A percentile compares a stretch with the other conserved stretches of the same genome.
Evolutionary conservation across 2,329 filamentous ascomycete genomes (phyloP).

Genomic region (Trichoderma sp.): DNA sequence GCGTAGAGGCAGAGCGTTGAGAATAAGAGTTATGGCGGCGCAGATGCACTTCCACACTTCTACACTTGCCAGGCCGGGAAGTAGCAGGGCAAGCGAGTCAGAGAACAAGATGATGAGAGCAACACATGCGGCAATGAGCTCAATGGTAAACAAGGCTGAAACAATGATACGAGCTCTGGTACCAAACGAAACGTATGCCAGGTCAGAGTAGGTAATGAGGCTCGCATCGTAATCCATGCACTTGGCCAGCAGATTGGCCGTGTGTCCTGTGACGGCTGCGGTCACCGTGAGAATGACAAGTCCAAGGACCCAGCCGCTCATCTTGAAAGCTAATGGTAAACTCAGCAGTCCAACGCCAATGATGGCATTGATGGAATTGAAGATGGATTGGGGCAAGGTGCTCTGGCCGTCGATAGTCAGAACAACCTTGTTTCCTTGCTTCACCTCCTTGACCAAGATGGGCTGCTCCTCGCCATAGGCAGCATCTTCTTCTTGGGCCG

Average conservation of each 20-base stretch:
- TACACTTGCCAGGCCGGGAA: conserved; percentile 65
- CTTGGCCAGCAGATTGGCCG: conserved; percentile 77
- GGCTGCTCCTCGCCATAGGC: conserved; percentile 64
- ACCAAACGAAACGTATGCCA: conserved; percentile 89
- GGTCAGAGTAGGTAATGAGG: conserved; percentile 89
- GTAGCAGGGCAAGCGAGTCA: conserved; percentile 77
- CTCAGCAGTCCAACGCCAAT: conserved; percentile 89
- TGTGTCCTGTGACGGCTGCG: conserved; percentile 78
- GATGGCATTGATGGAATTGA: conserved; percentile 93
- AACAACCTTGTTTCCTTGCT: conserved; percentile 82
- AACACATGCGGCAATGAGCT: conserved; percentile 84
- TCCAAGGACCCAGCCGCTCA: conserved; percentile 85
- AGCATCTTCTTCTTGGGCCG: conserved; percentile 25
- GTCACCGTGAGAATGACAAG: conserved; percentile 71
- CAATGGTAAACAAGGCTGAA: conserved; percentile 82
- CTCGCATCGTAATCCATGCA: conserved; percentile 84
- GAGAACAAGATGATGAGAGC: conserved; percentile 90
- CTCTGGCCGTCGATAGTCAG: conserved; percentile 86
- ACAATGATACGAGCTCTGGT: conserved; percentile 76
- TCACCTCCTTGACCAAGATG: conserved; percentile 82
- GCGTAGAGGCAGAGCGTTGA: conserved; percentile 81
- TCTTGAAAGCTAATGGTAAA: conserved; percentile 81
- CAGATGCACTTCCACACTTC: conserved; percentile 84
- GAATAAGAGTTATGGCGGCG: conserved; percentile 71
- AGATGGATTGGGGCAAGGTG: conserved; percentile 92